Base-by-base conservation (phyloP, 2,329 filamentous ascomycete genomes). In the Bipolaris sorokiniana region DNA sequence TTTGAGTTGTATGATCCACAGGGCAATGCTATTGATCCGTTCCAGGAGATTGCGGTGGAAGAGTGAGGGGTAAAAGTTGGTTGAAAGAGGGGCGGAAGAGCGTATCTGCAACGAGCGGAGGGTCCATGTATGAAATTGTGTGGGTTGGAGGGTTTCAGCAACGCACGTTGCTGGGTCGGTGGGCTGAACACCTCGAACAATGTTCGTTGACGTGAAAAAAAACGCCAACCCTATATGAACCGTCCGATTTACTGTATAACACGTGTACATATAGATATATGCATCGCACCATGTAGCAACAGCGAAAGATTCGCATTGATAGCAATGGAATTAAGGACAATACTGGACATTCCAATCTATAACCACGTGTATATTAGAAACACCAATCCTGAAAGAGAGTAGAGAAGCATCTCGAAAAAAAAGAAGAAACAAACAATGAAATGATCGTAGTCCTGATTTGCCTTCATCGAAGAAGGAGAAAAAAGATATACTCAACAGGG, bases 1-100 rank as follows among this genome's bases (percentile, higher is more conserved):
- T 84, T 97, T 64, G 89, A 96, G 72, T 78, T 99, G 75, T 82
- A 97, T 61, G 87, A 90, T 66, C 86, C 84, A 4, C 81, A 79
- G 41, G 73, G 57, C 83, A 70, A 75, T 68, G 73, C 73, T 2
- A 70, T 75, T 48, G 79, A 95, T 81, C 90, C 91, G 40, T 92
- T 95, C 73, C 59, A 67, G 62, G 68, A 69, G 56, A 66, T 69
- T 18, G 60, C 66, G 26, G 64, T 62, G n/a, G 72, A 68, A 34
- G 65, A 70, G 54, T 64, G 49, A 51, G n/a, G 34, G 26, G 26
- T 10, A 28, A 3, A 28, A 28, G 3, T 28, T 28, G 26, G 26
- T 28, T 28, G 9, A 28, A 10, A 28, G 51, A 51, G n/a, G 28
- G 28, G 10, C 28, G 28, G 28, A 31, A 31, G 28, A 31, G 28